Evolutionary conservation across 2,329 filamentous ascomycete species (phyloP).

Genomic region (Fusarium ambrosium): DNA sequence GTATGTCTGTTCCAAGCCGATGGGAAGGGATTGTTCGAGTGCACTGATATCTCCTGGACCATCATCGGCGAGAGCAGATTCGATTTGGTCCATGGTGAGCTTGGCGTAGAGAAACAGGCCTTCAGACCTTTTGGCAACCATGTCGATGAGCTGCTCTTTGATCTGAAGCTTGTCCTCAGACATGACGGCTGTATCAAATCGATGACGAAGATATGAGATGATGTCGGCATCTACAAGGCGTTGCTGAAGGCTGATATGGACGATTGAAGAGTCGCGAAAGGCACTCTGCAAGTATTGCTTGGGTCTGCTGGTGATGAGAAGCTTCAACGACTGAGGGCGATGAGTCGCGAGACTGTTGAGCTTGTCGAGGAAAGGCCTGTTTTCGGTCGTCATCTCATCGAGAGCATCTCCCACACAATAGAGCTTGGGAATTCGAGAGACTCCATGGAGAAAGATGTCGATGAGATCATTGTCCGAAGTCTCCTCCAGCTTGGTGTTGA

Average conservation of each 20-base stretch:
- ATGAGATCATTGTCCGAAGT: conserved; percentile 41
- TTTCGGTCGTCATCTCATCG: conserved; percentile 42
- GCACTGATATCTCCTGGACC: conserved; percentile 1
- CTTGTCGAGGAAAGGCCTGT: conserved; percentile 30
- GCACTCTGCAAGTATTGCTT: conserved; percentile 39
- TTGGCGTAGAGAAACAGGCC: conserved; percentile 43
- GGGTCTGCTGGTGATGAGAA: conserved; percentile 41
- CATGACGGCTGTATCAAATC: conserved; percentile 21
- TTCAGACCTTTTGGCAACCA: conserved; percentile 31
- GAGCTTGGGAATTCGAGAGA: conserved; percentile 29
- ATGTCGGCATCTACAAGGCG: conserved; percentile 40
- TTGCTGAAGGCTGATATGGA: conserved; percentile 41
- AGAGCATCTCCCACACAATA: conserved; percentile 43
- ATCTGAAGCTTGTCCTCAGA: neutral
- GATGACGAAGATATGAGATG: conserved; percentile 28
- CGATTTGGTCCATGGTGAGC: conserved; percentile 42
- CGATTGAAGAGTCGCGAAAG: conserved; percentile 35
- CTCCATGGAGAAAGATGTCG: conserved; percentile 34
- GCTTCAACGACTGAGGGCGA: conserved; percentile 35
- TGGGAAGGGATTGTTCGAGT: conserved; percentile 33
- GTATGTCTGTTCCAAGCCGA: conserved; percentile 49
- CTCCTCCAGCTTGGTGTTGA: conserved; percentile 28
- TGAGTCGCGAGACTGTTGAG: conserved; percentile 38
- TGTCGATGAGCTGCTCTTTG: conserved; percentile 32
- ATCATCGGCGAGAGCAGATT: neutral